Base-by-base conservation (phyloP, 2,329 filamentous ascomycete genomes). In the Beauveria medogensis region DNA sequence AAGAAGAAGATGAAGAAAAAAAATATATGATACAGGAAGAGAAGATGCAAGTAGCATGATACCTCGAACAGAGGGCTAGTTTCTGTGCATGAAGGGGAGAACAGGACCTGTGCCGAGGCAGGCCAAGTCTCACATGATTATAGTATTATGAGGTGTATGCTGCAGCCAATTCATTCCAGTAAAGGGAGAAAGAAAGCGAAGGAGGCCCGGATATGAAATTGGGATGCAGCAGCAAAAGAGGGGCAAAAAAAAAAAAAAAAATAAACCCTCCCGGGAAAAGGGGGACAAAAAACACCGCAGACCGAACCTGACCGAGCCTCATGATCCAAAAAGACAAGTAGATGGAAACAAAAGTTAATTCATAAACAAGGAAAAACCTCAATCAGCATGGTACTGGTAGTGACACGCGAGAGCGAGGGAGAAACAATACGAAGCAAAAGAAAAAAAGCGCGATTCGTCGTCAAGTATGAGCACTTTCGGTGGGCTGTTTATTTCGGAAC, bases 291-390 rank as follows among this genome's bases (percentile, higher is more conserved):
- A 53, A 53, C n/a, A 51, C 10, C 46, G 34, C 46, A 62, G 37
- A 60, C 47, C 52, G 4, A 48, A 58, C 44, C 46, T 46, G 30
- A 41, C 54, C 58, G 22, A 41, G 34, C 51, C n/a, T 54, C 52
- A 53, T 62, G 53, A 63, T 64, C 66, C 63, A 65, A 69, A 67
- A 68, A 64, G 65, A 28, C 2, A 65, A 48, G 34, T 43, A 44
- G 7, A 59, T 50, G 37, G 26, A 46, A 52, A 59, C 43, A 44
- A 34, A 53, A 53, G 14, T 26, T 48, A 46, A 46, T 53, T 59
- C 56, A 46, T 59, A 44, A 34, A 53, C n/a, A 26, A 24, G 44
- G 5, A 26, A 14, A 5, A 14, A 18, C 34, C 6, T 20, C 20
- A 14, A 24, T 37, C 28, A 3, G 16, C 22, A 30, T 34, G 10